These are phyloP conservation scores for Chaetomium tenue DNA, from an alignment of 495 filamentous ascomycete genomes.

Conservation along the genomic window DNA sequence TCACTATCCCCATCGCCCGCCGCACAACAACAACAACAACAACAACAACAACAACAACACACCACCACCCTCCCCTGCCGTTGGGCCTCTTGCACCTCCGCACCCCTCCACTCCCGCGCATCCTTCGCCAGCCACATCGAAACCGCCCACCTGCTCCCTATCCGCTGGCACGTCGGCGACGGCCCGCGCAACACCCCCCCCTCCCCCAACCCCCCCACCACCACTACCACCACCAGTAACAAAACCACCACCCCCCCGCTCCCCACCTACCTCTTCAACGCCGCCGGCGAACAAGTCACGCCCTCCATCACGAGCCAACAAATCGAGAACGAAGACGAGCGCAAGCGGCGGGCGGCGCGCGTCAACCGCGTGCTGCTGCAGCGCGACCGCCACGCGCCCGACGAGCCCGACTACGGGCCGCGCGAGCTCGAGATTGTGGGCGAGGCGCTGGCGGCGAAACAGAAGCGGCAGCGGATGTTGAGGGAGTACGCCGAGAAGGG, in stretches of 20 bases:
- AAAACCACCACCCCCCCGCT: constrained; percentile 16
- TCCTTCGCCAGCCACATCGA: constrained; percentile 63
- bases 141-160: constrained; percentile 54
- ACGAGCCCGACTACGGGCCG: constrained; percentile 42
- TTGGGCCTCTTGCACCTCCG: constrained; percentile 37
- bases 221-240: background rate
- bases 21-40: background rate
- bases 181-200: constrained; percentile 47
- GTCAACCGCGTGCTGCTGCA: constrained; percentile 32
- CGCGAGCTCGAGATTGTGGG: constrained; percentile 22
- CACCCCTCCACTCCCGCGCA: constrained; percentile 32
- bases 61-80: constrained; percentile 31
- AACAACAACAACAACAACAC: background rate
- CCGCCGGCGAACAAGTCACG: constrained; percentile 39
- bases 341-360: constrained; percentile 33
- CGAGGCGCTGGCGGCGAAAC: constrained; percentile 16
- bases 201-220: background rate
- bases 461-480: constrained; percentile 25
- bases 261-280: constrained; percentile 45
- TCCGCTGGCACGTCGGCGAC: constrained; percentile 66
- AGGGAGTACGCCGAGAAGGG: constrained; percentile 26
- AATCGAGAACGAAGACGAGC: constrained; percentile 42
- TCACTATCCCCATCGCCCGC: background rate
- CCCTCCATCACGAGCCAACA: constrained; percentile 40
- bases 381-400: constrained; percentile 41